phyloP scores from a whole-genome alignment of 208 protist species.

The Acanthamoeba healyi region DNA sequence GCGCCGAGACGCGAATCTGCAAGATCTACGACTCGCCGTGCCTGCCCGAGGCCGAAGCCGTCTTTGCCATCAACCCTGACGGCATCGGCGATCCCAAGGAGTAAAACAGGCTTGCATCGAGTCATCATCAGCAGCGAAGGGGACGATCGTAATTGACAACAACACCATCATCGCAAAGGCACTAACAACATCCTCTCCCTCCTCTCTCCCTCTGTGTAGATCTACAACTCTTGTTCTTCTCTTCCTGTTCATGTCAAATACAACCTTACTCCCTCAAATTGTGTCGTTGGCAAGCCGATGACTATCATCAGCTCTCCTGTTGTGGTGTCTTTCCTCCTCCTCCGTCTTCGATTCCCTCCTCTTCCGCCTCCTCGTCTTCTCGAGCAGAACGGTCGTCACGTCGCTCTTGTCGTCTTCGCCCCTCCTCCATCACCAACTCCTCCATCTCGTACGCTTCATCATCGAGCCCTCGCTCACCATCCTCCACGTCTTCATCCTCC shows the following conservation, averaged over 20 bases:
- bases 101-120: constrained; percentile 81
- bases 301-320: background rate
- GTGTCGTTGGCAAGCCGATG: background rate
- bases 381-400: background rate
- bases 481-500: background rate
- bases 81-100: constrained; percentile 98
- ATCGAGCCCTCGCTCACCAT: background rate
- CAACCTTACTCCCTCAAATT: background rate
- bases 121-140: background rate
- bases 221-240: background rate
- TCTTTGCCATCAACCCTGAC: constrained; percentile 95
- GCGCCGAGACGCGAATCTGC: constrained; percentile 98
- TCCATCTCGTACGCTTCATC: background rate
- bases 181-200: background rate
- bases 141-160: background rate
- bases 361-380: background rate
- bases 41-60: constrained; percentile 96
- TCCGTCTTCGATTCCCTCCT: background rate
- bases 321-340: background rate
- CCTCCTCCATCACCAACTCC: too few relatives aligned
- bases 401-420: too few relatives aligned
- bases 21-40: constrained; percentile 99
- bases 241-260: background rate
- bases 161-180: background rate
- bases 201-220: background rate